Evolutionary conservation across 78 protist species (phyloP).

Genomic region (slime mould (Dictyostelium discoideum)): dicty_2.7 NC_007090.3:3881501-3882000

Average conservation of each 20-base stretch:
- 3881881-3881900: constrained; percentile 73
- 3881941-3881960: constrained; percentile 30
- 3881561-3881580: constrained; percentile 47
- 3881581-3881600: constrained; percentile 60
- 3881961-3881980: constrained; percentile 3
- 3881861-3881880: constrained; percentile 37
- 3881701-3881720: constrained; percentile 41
- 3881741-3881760: constrained; percentile 57
- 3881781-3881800: constrained; percentile 61
- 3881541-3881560: background rate
- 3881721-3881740: constrained; percentile 46
- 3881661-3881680: constrained; percentile 23
- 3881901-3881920: constrained; percentile 77
- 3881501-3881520: background rate
- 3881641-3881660: constrained; percentile 36
- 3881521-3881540: background rate
- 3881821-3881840: constrained; percentile 70
- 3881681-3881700: constrained; percentile 55
- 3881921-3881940: constrained; percentile 29
- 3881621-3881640: constrained; percentile 20
- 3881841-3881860: constrained; percentile 16
- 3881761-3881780: constrained; percentile 4
- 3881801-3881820: constrained; percentile 68
- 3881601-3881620: constrained; percentile 52
- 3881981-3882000: constrained; percentile 56